phyloP scores from a whole-genome alignment of 1,139 yeast genomes.

The Candida mesenterica region DNA sequence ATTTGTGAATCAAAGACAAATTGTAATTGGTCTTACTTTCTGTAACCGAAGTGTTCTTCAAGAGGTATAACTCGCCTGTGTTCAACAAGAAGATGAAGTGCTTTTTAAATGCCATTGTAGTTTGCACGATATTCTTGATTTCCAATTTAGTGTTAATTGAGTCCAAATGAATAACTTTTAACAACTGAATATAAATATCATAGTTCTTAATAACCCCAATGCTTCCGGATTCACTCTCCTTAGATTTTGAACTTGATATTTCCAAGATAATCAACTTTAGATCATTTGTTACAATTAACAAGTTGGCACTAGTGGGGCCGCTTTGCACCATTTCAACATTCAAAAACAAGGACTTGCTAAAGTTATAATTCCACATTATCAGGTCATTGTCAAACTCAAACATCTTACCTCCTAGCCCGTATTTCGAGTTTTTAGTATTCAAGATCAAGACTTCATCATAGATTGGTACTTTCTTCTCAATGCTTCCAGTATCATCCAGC shows the following conservation, averaged over 20 bases:
- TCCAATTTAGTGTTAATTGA: conserved; percentile 29
- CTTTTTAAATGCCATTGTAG: conserved; percentile 27
- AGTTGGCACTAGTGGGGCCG: conserved; percentile 15
- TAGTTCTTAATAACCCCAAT: conserved; percentile 16
- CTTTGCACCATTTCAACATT: conserved; percentile 21
- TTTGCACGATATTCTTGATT: conserved; percentile 24
- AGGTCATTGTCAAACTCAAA: conserved; percentile 39
- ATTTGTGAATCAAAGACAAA: conserved; percentile 30
- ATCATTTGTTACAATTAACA: conserved; percentile 33
- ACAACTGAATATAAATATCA: conserved; percentile 32
- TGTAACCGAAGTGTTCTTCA: conserved; percentile 29
- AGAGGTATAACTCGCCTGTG: conserved; percentile 39
- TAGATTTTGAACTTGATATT: conserved; percentile 16
- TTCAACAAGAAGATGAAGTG: conserved; percentile 38
- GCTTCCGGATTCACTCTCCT: conserved; percentile 4
- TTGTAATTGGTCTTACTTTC: conserved; percentile 29
- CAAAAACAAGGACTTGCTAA: conserved; percentile 27
- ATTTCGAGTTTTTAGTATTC: conserved; percentile 32
- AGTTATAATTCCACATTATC: conserved; percentile 41
- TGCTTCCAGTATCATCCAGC: conserved; percentile 14
- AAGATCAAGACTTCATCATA: conserved; percentile 41
- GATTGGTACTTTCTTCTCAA: conserved; percentile 10
- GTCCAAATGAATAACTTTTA: conserved; percentile 37
- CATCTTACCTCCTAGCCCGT: conserved; percentile 33
- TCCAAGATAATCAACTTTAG: conserved; percentile 33